These are phyloP conservation scores for Bidens hawaiensis DNA, from an alignment of 140 eudicot species.

Conservation along the genomic window DNA sequence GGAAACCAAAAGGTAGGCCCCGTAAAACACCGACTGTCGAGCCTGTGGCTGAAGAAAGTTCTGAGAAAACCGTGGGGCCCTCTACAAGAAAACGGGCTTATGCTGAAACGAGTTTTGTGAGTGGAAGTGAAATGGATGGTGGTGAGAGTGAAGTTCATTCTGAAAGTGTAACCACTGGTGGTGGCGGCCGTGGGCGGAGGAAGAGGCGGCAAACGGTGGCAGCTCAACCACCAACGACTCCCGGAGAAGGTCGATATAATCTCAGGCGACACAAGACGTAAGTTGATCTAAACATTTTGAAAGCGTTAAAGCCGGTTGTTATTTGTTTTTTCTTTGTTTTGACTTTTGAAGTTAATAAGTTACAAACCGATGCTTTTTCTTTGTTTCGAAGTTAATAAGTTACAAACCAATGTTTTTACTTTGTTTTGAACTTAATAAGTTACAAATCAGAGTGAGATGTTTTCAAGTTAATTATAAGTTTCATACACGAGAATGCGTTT, in stretches of 20 bases:
- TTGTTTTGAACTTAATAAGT: background rate
- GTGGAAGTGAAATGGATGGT: constrained; percentile 63
- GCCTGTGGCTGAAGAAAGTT: constrained; percentile 59
- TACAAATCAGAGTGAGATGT: background rate
- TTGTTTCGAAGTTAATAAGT: too few species aligned
- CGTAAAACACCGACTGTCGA: constrained; percentile 47
- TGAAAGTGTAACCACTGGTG: constrained; percentile 59
- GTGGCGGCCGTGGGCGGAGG: constrained; percentile 46
- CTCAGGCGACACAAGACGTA: constrained; percentile 83
- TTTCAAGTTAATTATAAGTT: background rate
- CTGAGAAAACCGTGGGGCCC: constrained; percentile 32
- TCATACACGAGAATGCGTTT: background rate
- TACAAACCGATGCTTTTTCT: too few species aligned
- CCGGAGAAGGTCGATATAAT: constrained; percentile 71
- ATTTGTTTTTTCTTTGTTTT: background rate
- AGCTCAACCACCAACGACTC: constrained; percentile 40
- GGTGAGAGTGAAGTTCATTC: constrained; percentile 65
- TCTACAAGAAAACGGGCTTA: constrained; percentile 47
- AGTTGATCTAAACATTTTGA: constrained; percentile 26
- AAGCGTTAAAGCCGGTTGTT: background rate
- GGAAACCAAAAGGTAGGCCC: constrained; percentile 38
- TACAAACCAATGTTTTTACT: too few species aligned
- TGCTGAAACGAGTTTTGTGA: constrained; percentile 42
- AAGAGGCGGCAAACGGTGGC: constrained; percentile 73
- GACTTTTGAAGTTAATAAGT: background rate